A percentile compares a stretch with the other conserved stretches of the same genome.
Evolutionary conservation across 2,329 filamentous ascomycete species (phyloP).

Genomic region (Trichoderma koningii): DNA sequence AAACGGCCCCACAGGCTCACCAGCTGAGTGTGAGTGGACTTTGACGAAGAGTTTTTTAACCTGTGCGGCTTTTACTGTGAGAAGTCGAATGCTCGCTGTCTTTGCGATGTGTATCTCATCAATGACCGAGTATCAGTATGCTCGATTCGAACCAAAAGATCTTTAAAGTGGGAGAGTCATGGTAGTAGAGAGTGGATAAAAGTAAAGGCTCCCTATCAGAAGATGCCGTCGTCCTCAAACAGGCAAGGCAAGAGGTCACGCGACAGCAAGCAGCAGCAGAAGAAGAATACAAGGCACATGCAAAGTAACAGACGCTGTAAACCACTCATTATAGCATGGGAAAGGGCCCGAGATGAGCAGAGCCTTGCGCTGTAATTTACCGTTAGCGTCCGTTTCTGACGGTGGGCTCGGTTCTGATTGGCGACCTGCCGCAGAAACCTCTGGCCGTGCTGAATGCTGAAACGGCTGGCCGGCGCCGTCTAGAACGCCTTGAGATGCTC

Average conservation of each 20-base stretch:
- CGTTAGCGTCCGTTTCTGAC: constrained; percentile 25
- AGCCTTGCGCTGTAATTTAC: constrained; percentile 22
- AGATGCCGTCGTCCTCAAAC: neutral
- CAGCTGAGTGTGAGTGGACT: constrained; percentile 19
- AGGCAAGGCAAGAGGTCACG: neutral
- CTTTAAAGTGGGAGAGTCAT: neutral
- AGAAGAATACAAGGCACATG: constrained; percentile 1
- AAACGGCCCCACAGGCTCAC: constrained; percentile 17
- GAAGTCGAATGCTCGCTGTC: neutral
- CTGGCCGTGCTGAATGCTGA: constrained; percentile 7
- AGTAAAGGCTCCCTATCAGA: neutral
- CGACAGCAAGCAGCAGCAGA: constrained; percentile 5
- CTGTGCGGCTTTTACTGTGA: constrained; percentile 10
- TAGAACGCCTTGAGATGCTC: neutral
- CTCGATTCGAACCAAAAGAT: too few relatives aligned
- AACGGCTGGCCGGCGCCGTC: constrained; percentile 20
- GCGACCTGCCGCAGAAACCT: constrained; percentile 3
- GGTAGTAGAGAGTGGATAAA: neutral
- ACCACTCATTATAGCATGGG: neutral
- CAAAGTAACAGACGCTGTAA: neutral
- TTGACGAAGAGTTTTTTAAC: neutral
- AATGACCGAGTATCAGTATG: neutral
- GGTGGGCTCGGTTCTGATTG: constrained; percentile 11
- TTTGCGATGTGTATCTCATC: neutral
- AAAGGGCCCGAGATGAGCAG: neutral